Base-by-base conservation (phyloP, 73 alveolate genomes). In the Effrenium voratum region DNA sequence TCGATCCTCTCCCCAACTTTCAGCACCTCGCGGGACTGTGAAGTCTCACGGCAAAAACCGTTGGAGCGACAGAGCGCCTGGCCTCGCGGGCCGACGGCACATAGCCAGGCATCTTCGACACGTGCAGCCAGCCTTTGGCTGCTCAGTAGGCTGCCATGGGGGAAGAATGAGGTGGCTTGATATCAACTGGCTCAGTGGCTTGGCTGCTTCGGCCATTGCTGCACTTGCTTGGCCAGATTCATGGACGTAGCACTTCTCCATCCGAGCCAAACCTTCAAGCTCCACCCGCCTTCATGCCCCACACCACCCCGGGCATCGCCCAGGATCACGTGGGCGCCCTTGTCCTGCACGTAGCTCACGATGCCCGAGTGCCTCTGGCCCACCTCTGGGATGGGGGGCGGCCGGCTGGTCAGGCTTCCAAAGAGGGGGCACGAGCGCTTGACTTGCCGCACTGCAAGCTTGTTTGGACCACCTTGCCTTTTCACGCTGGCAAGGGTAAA, bases 251-350 rank as follows among this genome's bases (percentile, higher is more conserved):
- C 68, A 55, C 22, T 55, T 55, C 80, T 30, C 80, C n/a, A 24
- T 26, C 26, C 43, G 19, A 10, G 43, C 43, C 45, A 68, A n/a
- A 36, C 26, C 3, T n/a, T 34, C 82, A 36, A 40, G 34, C 49
- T 40, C 41, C 34, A 15, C 52, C 50, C 45, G 49, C 92, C 92
- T 49, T 82, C 75, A n/a, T 82, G 92, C 5, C 92, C 92, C n/a
- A 22, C 36, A 15, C 92, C 92, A 24, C 92, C 92, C 13, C 49
- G 92, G 50, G 68, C 92, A 49, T 46, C 75, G 73, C 92, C 92
- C 75, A 82, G 50, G 28, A 82, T 55, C 38, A 82, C 92, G 36
- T 82, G 70, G 38, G 36, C 68, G 30, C 92, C 75, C n/a, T 28
- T 19, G 38, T 46, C 38, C n/a, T 19, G 36, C 52, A 82, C 92